Conservation (phyloP, 805 yeast genomes). For the Sporopachydermia quercuum region DNA sequence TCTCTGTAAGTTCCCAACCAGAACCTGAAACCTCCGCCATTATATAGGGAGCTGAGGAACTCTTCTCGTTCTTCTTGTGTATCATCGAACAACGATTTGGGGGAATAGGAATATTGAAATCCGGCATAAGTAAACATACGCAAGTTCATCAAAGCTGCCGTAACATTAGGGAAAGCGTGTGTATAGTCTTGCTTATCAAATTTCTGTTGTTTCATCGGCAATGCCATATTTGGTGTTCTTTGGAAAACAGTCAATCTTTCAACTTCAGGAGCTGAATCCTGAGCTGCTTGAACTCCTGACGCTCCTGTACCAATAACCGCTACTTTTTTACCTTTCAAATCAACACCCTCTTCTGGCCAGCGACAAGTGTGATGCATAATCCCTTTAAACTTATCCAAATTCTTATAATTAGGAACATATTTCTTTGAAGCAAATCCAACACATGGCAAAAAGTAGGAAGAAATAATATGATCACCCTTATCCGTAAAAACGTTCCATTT, state of each 20-base stretch:
- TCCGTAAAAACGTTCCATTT: constrained; percentile 13
- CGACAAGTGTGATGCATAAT: constrained; percentile 17
- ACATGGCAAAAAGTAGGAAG: constrained; percentile 10
- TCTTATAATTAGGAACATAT: constrained; percentile 13
- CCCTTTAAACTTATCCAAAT: constrained; percentile 15
- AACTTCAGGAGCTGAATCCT: constrained; percentile 13
- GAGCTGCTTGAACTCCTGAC: constrained; percentile 17
- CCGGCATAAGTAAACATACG: constrained; percentile 13
- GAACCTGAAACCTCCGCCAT: constrained; percentile 16
- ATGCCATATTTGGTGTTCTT: constrained; percentile 8
- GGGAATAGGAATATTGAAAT: constrained; percentile 6
- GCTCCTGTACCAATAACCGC: constrained; percentile 22
- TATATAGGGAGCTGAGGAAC: constrained; percentile 12
- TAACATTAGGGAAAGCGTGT: constrained; percentile 6
- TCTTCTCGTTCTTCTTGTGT: constrained; percentile 6
- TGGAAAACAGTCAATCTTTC: constrained; percentile 10
- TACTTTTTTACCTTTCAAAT: constrained; percentile 13
- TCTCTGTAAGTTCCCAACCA: constrained; percentile 16
- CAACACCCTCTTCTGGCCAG: constrained; percentile 18
- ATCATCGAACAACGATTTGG: constrained; percentile 8
- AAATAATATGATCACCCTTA: constrained; percentile 6
- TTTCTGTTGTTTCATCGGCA: constrained; percentile 9
- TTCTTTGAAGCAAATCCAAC: constrained; percentile 15
- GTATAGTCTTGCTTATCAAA: constrained; percentile 5
- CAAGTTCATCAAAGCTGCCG: constrained; percentile 3